Percentiles rank a stretch among this genome's conserved stretches.
phyloP scores from a whole-genome alignment of 2,329 filamentous ascomycete genomes.

The Pestalotiopsis fici region DNA sequence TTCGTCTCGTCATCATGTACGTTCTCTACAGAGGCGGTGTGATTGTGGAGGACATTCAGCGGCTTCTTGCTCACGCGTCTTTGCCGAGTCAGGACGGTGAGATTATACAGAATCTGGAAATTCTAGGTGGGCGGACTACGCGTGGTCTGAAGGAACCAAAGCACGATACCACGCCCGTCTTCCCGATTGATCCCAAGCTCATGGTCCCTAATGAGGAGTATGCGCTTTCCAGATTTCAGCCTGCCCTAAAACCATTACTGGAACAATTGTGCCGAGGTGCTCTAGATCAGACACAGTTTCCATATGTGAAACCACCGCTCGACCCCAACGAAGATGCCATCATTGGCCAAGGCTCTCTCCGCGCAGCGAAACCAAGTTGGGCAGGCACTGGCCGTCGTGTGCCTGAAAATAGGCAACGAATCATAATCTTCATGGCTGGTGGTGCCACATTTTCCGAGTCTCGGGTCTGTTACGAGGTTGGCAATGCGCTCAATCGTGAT shows the following conservation, averaged over 20 bases:
- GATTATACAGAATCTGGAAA: conserved; percentile 74
- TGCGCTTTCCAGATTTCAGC: conserved; percentile 83
- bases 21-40: conserved; percentile 85
- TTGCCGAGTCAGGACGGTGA: conserved; percentile 74
- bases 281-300: conserved; percentile 68
- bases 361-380: conserved; percentile 94
- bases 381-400: conserved; percentile 76
- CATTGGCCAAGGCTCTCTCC: conserved; percentile 72
- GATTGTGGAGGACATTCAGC: conserved; percentile 78
- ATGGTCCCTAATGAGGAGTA: conserved; percentile 71
- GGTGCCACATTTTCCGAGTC: conserved; percentile 93
- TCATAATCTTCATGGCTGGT: conserved; percentile 93
- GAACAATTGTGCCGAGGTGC: conserved; percentile 70
- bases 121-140: conserved; percentile 75
- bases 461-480: conserved; percentile 85
- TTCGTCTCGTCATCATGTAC: conserved; percentile 85
- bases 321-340: conserved; percentile 62
- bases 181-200: conserved; percentile 64
- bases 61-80: conserved; percentile 80
- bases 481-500: conserved; percentile 72
- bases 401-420: conserved; percentile 81
- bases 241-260: conserved; percentile 79
- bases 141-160: conserved; percentile 75
- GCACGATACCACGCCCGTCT: conserved; percentile 66
- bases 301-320: conserved; percentile 71